Evolutionary conservation across 2,329 filamentous ascomycete species (phyloP), one percentile per base, ranked within the genome.

Genomic region (Fusarium sp.): DNA sequence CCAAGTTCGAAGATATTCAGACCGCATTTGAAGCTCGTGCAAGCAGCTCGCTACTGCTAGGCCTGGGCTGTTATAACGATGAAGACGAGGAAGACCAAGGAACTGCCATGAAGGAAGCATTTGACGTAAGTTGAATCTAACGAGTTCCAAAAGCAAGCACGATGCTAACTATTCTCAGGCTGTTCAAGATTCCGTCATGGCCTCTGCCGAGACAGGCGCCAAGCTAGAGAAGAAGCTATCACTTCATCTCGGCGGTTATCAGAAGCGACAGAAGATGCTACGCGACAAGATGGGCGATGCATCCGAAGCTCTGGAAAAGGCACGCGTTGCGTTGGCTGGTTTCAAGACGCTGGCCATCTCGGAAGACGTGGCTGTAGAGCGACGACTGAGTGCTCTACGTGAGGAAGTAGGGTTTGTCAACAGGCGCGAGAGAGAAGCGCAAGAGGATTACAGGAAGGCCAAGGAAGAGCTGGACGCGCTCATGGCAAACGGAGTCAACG

Each of bases 151-250:
- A 11, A 8, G 22, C 3, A 20, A 45, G 6, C 18, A 28, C 44
- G 6, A 13, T 38, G 38, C 71, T 77, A 70, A 77, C 52, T 24
- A 15, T 62, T 42, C 62, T 22, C 57, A 92, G 90, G 86, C 86
- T 45, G 87, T 94, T 3, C 92, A 96, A 79, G 88, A 92, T 46
- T 85, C 87, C 9, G 92, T 97, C 66, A 86, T 92, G 72, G 83
- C 87, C 4, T 89, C 90, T 0, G 96, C 95, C 4, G 91, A 95
- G 72, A 87, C 91, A 59, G 93, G 92, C 55, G 93, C 94, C 77
- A 97, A 95, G 80, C 84, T 97, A 2, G 95, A 98, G 81, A 97
- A 97, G 87, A 98, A 96, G 81, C 87, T 99, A n/a, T 85, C 86
- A 0, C 85, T 97, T 55, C 91, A 96, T 74, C 89, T 97, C 4